These are phyloP conservation scores for Trichothecium sympodiale DNA, from an alignment of 2,329 filamentous ascomycete species.

Conservation along the genomic window DNA sequence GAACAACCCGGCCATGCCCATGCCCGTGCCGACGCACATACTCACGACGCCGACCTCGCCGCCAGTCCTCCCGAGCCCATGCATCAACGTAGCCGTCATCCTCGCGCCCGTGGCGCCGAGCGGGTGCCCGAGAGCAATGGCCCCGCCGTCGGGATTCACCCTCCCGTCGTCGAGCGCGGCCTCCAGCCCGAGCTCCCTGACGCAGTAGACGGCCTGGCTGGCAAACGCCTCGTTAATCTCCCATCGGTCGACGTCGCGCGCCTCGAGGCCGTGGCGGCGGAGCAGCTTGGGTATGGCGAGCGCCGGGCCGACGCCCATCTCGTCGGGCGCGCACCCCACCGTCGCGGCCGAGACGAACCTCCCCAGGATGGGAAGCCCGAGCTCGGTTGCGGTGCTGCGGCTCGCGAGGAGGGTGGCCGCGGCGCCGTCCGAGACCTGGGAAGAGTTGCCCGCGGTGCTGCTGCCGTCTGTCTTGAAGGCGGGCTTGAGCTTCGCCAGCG, in stretches of 20 bases:
- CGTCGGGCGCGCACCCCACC: slow-evolving; percentile 72
- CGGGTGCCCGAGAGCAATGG: slow-evolving; percentile 82
- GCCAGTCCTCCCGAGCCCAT: slow-evolving; percentile 55
- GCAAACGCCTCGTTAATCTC: slow-evolving; percentile 85
- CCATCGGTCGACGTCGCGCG: slow-evolving; percentile 69
- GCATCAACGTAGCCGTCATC: slow-evolving; percentile 58
- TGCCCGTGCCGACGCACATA: slow-evolving; percentile 74
- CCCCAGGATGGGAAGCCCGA: slow-evolving; percentile 69
- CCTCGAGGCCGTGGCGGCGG: slow-evolving; percentile 52
- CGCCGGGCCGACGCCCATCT: slow-evolving; percentile 89
- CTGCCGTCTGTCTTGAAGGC: slow-evolving; percentile 67
- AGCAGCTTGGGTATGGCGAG: slow-evolving; percentile 77
- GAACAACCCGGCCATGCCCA: slow-evolving; percentile 61
- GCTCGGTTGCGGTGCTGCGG: slow-evolving; percentile 61
- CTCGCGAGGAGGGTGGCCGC: slow-evolving; percentile 78
- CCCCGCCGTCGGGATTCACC: slow-evolving; percentile 83
- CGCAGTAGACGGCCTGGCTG: slow-evolving; percentile 57
- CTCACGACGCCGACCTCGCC: slow-evolving; percentile 70
- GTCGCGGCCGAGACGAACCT: slow-evolving; percentile 71
- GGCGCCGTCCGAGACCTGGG: slow-evolving; percentile 80
- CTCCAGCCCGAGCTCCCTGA: slow-evolving; percentile 59
- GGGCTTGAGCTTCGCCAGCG: slow-evolving; percentile 69
- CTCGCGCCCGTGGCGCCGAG: slow-evolving; percentile 74
- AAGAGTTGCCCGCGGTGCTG: slow-evolving; percentile 77
- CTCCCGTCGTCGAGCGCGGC: slow-evolving; percentile 36